Conservation (phyloP, 1,284 basidiomycete species). For the Phlebopus sp. region DNA sequence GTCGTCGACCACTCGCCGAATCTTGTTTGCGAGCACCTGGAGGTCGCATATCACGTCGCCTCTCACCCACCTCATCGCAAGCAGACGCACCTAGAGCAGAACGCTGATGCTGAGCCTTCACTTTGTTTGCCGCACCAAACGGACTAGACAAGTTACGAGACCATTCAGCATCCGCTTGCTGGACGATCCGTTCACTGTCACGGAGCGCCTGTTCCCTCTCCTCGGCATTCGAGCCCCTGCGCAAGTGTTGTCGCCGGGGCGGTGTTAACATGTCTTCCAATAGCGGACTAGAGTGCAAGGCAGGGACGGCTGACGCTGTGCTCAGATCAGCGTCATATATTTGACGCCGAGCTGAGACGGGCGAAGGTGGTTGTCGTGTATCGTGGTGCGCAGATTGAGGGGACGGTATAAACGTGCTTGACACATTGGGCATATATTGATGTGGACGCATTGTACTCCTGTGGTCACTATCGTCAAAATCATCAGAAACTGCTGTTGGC, state of each 20-base stretch:
- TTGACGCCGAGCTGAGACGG: conserved; percentile 28
- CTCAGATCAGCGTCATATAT: conserved; percentile 17
- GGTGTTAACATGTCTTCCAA: conserved; percentile 25
- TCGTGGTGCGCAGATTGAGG: conserved; percentile 26
- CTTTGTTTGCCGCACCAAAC: conserved; percentile 15
- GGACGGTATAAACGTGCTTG: conserved; percentile 29
- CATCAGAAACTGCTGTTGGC: conserved; percentile 55
- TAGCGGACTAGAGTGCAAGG: conserved; percentile 27
- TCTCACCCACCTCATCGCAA: conserved; percentile 20
- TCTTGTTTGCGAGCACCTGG: conserved; percentile 20
- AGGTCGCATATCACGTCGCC: conserved; percentile 5
- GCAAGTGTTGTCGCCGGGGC: conserved; percentile 19
- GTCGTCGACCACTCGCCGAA: conserved; percentile 9
- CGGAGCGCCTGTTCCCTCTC: conserved; percentile 24
- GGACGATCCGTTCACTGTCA: conserved; percentile 25
- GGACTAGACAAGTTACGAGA: conserved; percentile 14
- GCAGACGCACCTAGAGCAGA: conserved; percentile 13
- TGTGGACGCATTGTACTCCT: conserved; percentile 43
- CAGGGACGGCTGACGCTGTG: conserved; percentile 17
- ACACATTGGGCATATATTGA: conserved; percentile 33
- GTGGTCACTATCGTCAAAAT: conserved; percentile 55
- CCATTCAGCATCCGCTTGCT: conserved; percentile 19
- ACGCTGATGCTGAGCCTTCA: conserved; percentile 14
- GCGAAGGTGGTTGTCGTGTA: conserved; percentile 29
- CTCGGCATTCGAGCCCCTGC: conserved; percentile 29